A percentile compares a stretch with the other conserved stretches of the same genome.
phyloP scores from a whole-genome alignment of 306 rosid genomes.

The Elaeagnus macrophylla region DNA sequence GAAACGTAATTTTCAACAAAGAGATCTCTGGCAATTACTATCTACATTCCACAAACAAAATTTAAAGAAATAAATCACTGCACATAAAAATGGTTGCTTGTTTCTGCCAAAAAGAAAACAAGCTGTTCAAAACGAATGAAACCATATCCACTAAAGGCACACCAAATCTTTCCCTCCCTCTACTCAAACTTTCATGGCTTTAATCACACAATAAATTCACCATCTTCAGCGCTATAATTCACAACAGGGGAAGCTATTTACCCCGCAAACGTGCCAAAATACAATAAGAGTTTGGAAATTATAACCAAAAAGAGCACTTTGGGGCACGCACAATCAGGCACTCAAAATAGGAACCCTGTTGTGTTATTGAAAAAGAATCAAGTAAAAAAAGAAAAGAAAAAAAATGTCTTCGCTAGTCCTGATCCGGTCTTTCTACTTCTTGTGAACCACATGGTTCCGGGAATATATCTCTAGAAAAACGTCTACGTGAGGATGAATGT shows the following conservation, averaged over 20 bases:
- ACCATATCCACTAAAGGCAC: conserved; percentile 41
- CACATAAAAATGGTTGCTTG: conserved; percentile 50
- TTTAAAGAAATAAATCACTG: conserved; percentile 32
- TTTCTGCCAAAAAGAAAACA: conserved; percentile 37
- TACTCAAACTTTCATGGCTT: conserved; percentile 10
- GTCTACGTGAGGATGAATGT: conserved; percentile 58
- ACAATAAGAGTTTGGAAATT: conserved; percentile 16
- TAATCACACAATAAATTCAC: conserved; percentile 20
- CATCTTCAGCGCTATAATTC: conserved; percentile 13
- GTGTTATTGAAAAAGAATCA: conserved; percentile 53
- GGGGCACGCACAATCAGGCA: conserved; percentile 29
- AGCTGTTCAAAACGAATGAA: conserved; percentile 36
- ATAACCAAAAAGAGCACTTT: conserved; percentile 18
- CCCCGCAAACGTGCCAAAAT: conserved; percentile 12
- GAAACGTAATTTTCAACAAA: conserved; percentile 34
- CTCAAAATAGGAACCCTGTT: conserved; percentile 34
- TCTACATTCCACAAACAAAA: conserved; percentile 35
- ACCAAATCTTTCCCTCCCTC: conserved; percentile 22
- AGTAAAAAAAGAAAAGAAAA: conserved; percentile 20
- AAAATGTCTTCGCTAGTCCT: conserved; percentile 27
- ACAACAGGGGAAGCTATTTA: conserved; percentile 26
- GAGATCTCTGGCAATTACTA: conserved; percentile 35
- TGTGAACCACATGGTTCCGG: conserved; percentile 62
- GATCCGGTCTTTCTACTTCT: conserved; percentile 51
- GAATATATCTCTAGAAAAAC: conserved; percentile 61